Evolutionary conservation across 164 flowering plant genomes (phyloP), one percentile per base, ranked within the genome.

Genomic region (Vitis rotundifolia): DNA sequence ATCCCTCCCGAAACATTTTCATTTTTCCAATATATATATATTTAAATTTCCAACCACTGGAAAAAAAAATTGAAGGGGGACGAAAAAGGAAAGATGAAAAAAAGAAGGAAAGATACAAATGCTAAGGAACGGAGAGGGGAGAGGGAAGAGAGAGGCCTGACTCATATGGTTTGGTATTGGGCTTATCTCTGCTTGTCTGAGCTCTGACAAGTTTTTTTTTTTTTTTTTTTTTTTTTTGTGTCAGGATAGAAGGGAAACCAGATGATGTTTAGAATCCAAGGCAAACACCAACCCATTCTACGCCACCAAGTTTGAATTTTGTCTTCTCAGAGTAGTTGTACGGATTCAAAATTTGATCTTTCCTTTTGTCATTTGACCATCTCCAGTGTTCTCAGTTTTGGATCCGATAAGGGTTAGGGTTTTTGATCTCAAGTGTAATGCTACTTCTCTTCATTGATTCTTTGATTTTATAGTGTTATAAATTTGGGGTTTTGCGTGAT

Each of bases 361-460:
- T 64, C 28, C 1, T 11, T 12, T 6, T 4, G 16, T 15, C 19
- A 8, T 58, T 15, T 22, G 11, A 31, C 52, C 26, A 66, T 66
- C 19, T 57, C 1, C n/a, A 16, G 58, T 49, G 18, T 71, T 59
- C 1, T 22, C 68, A 15, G 55, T 48, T 37, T n/a, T 64, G 68
- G 69, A 71, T 75, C 71, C 71, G 75, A 48, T 31, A 2, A 11
- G 1, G 28, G 4, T 57, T 64, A 0, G 75, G 64, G 53, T 57
- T 49, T 66, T 71, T 85, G 69, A 84, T 87, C 65, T 82, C 84
- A 61, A 48, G n/a, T 29, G 14, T 13, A 51, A 28, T 71, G 51
- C 11, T 28, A 4, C 64, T 59, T 63, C 56, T 54, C 16, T 12
- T 52, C 12, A 13, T 47, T 58, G 54, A 16, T 16, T 49, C 16